Evolutionary conservation across 306 rosid genomes (phyloP).

Genomic region (peach (Prunus persica)): Prunus_persica_NCBIv2 NC_034009.1:25584501-25585000

Average conservation of each 20-base stretch:
- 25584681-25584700: conserved; percentile 73
- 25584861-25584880: not conserved
- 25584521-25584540: not conserved
- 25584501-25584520: not conserved
- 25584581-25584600: conserved; percentile 64
- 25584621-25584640: conserved; percentile 51
- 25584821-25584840: not conserved
- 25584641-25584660: conserved; percentile 45
- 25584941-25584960: not conserved
- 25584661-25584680: conserved; percentile 74
- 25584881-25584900: not conserved
- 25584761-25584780: not conserved
- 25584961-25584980: not conserved
- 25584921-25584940: not conserved
- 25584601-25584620: conserved; percentile 58
- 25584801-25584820: not conserved
- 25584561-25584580: conserved; percentile 48
- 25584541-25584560: not conserved
- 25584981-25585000: not conserved
- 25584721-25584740: conserved; percentile 60
- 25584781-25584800: not conserved
- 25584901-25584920: not conserved
- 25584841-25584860: not conserved
- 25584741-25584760: not conserved
- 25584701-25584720: conserved; percentile 75